Evolutionary conservation across 2,329 filamentous ascomycete species (phyloP).

Genomic region (Cercospora sojina): DNA sequence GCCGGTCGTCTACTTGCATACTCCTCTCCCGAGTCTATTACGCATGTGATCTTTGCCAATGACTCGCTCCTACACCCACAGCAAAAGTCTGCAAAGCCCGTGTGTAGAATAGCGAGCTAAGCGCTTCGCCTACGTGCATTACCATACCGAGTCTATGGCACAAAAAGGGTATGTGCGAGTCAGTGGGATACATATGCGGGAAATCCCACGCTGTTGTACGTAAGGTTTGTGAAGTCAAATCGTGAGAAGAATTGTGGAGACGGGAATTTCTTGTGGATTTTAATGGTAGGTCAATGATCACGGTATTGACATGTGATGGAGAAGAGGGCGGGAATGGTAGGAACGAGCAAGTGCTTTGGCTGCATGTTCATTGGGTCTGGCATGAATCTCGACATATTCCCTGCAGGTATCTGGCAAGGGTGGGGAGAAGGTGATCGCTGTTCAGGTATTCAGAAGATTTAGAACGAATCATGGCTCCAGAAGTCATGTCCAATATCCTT

Average conservation of each 20-base stretch:
- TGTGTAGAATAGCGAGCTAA: constrained; percentile 1
- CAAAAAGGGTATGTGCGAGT: background rate
- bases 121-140: constrained; percentile 11
- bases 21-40: background rate
- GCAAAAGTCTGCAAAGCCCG: background rate
- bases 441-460: no score
- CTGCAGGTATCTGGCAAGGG: background rate
- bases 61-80: background rate
- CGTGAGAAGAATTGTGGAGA: background rate
- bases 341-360: background rate
- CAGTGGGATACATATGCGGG: background rate
- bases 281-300: no score
- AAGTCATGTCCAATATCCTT: background rate
- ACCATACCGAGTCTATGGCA: constrained; percentile 1
- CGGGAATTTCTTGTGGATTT: background rate
- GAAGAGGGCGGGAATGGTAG: no score
- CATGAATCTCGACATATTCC: background rate
- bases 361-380: background rate
- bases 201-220: constrained; percentile 6
- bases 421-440: no score
- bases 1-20: constrained; percentile 1
- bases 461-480: background rate
- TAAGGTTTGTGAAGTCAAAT: background rate
- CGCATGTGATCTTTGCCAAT: background rate
- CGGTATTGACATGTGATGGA: no score